Base-by-base conservation (phyloP, 495 filamentous ascomycete genomes). In the Cercophora sp. region DNA sequence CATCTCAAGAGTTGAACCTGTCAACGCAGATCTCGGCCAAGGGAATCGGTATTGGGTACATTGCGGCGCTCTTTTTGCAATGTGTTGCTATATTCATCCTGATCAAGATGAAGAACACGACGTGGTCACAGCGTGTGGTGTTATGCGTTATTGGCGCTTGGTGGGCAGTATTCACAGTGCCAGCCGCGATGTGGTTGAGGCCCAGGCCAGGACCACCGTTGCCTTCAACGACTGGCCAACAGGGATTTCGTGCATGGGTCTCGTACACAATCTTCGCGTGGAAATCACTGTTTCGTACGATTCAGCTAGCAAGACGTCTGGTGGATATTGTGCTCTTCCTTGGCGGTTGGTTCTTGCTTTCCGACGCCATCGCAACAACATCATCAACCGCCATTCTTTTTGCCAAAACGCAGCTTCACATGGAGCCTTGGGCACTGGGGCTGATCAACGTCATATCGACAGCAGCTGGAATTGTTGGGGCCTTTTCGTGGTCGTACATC, bases 351-450 rank as follows among this genome's bases (percentile, higher is more conserved):
- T 96, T 98, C 65, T 77, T 98, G 11, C 79, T 98, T 2, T 91
- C 86, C 40, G 93, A 98, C 52, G 89, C 86, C 25, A 93, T 98
- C 57, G 93, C 93, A 8, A 98, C 93, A 0, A 89, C 94, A 11
- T 93, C 88, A 46, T 94, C 93, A 8, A 96, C 93, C 6, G 93
- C 93, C 8, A 87, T 98, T 18, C 77, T 98, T 9, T 98, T 95
- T 64, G 93, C 90, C 3, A 98, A 98, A 70, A 98, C 92, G 0
- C 81, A 91, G 51, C 79, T 98, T 4, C 77, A 86, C 58, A 97
- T 98, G 93, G 78, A 85, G 44, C 83, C 90, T 1, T 87, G 87
- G 58, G 87, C 85, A 4, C 71, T 98, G n/a, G 93, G 89, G 3
- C 72, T 96, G 63, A 97, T 98, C 67, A 93, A 88, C 60, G 89